Conservation (phyloP, 805 yeast genomes). For the Teunomyces atbi region DNA sequence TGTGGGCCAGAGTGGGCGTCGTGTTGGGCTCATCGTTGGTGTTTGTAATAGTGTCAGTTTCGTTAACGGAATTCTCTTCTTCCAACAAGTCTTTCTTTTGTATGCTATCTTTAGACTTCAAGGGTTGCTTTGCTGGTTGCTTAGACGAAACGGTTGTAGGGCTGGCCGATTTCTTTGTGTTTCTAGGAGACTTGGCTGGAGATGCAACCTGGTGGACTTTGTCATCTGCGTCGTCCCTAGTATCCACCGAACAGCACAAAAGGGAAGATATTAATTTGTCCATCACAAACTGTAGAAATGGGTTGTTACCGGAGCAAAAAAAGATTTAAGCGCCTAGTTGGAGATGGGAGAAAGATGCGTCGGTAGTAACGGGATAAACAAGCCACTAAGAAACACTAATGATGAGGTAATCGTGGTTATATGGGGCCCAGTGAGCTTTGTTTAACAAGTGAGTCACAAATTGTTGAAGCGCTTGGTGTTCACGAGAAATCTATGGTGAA, state of each 20-base stretch:
- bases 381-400: not conserved
- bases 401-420: not conserved
- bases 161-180: not conserved
- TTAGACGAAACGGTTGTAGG: not conserved
- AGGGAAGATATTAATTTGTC: conserved; percentile 31
- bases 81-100: conserved; percentile 29
- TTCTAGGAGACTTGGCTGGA: not conserved
- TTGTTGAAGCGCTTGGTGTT: not conserved
- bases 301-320: too few relatives aligned
- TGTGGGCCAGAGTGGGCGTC: conserved; percentile 12
- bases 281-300: conserved; percentile 14
- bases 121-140: conserved; percentile 5
- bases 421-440: not conserved
- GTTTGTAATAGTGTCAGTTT: conserved; percentile 42
- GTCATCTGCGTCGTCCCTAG: conserved; percentile 32
- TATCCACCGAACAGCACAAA: conserved; percentile 39
- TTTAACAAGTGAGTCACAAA: not conserved
- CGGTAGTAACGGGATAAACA: not conserved
- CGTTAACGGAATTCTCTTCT: conserved; percentile 38
- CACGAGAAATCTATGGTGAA: not conserved
- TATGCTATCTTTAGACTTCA: conserved; percentile 6
- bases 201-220: conserved; percentile 20
- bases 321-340: not conserved
- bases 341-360: not conserved
- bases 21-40: conserved; percentile 28